Evolutionary conservation across 306 rosid species (phyloP), one percentile per base, ranked within the genome.

Genomic region (Citrullus amarus): DNA sequence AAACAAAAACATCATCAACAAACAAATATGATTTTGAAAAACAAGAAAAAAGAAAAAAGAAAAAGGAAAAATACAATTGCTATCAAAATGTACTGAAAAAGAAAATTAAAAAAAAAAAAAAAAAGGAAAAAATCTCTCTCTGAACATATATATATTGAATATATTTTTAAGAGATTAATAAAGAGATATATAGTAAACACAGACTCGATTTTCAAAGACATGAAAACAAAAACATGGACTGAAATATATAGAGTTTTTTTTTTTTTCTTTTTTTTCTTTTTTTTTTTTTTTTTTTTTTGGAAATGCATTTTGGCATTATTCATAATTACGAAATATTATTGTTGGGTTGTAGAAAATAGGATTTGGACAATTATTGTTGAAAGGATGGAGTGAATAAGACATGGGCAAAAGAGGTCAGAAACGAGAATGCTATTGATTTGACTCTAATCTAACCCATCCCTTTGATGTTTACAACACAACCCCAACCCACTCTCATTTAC

Each of bases 361-460:
- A 12, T 68, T 41, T 68, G 54, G 75, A 41, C 54, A 68, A 68
- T 10, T 41, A 68, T 68, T 68, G 5, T 41, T 10, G 75, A 41
- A 68, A 68, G 75, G 75, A 20, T 41, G 54, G 75, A 66, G 32
- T 38, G 73, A 66, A 66, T 46, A 66, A 38, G 73, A 66, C 73
- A 39, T 66, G 48, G 72, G 50, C 50, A 38, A 18, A 36, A 66
- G 28, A 65, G 68, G 68, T 30, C 68, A 61, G 7, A 44, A 34
- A 63, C 16, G 46, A 36, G 74, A 70, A 70, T 70, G 76, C 20
- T 39, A 44, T 70, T 14, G 39, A 28, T 71, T 71, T 69, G 75
- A 69, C 75, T 69, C 36, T 11, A 69, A 69, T 43, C 10, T 43
- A 69, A 6, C 76, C 76, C 76, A 46, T 44, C 41, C 38, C 76